A percentile compares a stretch with the other conserved stretches of the same genome.
Evolutionary conservation across 1,284 basidiomycete species (phyloP).

Genomic region (Spongiforma sp.): DNA sequence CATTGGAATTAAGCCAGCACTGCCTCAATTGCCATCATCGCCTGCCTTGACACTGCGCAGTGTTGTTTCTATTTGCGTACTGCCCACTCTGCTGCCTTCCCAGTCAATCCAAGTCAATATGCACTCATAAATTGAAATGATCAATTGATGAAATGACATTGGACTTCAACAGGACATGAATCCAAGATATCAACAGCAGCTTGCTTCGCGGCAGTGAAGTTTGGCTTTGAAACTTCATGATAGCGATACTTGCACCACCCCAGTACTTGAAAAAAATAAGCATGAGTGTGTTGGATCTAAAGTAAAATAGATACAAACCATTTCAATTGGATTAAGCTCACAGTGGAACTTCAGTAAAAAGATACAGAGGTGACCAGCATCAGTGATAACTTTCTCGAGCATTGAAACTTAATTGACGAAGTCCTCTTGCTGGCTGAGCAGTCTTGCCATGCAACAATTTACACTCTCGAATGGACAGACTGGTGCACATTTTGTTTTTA

Average conservation of each 20-base stretch:
- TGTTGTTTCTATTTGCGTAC: not conserved
- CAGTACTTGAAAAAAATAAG: too few species aligned
- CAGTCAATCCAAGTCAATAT: not conserved
- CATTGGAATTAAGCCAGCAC: too few species aligned
- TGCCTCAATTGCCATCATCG: not conserved
- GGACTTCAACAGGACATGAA: too few species aligned
- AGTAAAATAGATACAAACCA: constrained; percentile 24
- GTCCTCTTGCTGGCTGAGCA: constrained; percentile 25
- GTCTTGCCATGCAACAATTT: constrained; percentile 30
- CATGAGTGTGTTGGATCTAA: too few species aligned
- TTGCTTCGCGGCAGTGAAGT: constrained; percentile 34
- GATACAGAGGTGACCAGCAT: constrained; percentile 19
- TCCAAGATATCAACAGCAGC: constrained; percentile 28
- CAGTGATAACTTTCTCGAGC: constrained; percentile 20
- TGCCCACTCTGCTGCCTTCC: too few species aligned
- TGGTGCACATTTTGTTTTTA: constrained; percentile 35
- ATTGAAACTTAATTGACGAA: constrained; percentile 20
- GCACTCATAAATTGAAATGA: constrained; percentile 10
- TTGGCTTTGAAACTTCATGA: constrained; percentile 30
- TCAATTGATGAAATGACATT: constrained; percentile 32
- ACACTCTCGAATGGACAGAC: constrained; percentile 34
- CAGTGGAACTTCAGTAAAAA: too few species aligned
- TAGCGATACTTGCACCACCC: constrained; percentile 37
- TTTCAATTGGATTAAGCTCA: not conserved
- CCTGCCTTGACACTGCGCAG: too few species aligned